These are phyloP conservation scores for Trapa incisa DNA, from an alignment of 345 rosid genomes.

Conservation along the genomic window DNA sequence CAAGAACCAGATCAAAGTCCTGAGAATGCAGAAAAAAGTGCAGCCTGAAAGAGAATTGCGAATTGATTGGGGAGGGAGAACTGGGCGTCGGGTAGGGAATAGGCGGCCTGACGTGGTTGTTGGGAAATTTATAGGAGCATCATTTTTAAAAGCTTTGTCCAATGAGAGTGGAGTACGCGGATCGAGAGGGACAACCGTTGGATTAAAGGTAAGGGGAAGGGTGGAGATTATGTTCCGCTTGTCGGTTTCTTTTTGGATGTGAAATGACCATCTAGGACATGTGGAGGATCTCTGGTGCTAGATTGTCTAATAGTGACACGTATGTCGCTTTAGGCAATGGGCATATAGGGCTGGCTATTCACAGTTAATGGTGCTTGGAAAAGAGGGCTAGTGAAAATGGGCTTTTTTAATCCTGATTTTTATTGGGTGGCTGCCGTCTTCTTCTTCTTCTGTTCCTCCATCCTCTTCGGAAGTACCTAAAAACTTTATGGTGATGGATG, in stretches of 20 bases:
- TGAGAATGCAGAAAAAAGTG: background rate
- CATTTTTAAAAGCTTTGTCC: slow-evolving; percentile 7
- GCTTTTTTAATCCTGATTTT: background rate
- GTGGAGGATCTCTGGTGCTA: background rate
- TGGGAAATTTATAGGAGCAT: slow-evolving; percentile 18
- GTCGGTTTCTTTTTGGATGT: background rate
- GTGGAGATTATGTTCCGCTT: background rate
- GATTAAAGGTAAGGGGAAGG: slow-evolving; percentile 15
- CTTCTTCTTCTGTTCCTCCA: too few species aligned
- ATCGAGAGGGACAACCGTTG: slow-evolving; percentile 14
- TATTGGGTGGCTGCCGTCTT: too few species aligned
- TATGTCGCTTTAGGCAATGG: background rate
- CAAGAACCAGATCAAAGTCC: background rate
- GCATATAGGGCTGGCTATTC: too few species aligned
- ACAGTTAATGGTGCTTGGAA: too few species aligned
- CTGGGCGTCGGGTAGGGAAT: background rate
- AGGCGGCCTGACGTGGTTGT: background rate
- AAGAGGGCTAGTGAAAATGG: too few species aligned
- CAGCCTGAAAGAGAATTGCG: too few species aligned
- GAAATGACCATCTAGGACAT: slow-evolving; percentile 1
- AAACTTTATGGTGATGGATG: too few species aligned
- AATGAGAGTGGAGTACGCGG: slow-evolving; percentile 30
- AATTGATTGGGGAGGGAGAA: background rate
- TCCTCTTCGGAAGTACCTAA: too few species aligned
- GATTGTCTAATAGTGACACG: background rate